phyloP scores from a whole-genome alignment of 257 asterid species.

The Lycium barbarum region DNA sequence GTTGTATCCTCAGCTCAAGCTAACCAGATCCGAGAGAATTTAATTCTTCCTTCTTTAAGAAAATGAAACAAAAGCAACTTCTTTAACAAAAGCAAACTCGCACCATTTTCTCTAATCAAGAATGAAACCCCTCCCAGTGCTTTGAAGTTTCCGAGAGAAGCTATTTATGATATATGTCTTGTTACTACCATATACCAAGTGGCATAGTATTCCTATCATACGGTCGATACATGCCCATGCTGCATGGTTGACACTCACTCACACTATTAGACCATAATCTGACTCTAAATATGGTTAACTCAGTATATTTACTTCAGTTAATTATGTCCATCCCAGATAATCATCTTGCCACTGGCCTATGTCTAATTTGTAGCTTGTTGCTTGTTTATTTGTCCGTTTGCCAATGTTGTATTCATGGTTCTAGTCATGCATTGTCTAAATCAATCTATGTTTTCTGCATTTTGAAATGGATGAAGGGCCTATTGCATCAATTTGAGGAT shows the following conservation, averaged over 20 bases:
- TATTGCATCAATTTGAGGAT: constrained; percentile 1
- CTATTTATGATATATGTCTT: constrained; percentile 3
- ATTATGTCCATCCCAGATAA: too few species aligned
- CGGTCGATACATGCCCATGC: constrained; percentile 1
- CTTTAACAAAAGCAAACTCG: background rate
- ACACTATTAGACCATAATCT: constrained; percentile 5
- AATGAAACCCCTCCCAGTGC: background rate
- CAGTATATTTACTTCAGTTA: background rate
- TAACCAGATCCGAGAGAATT: background rate
- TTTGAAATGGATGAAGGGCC: constrained; percentile 16
- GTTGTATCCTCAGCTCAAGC: background rate
- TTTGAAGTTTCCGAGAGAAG: background rate
- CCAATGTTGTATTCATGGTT: background rate
- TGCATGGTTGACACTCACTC: background rate
- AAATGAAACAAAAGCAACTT: background rate
- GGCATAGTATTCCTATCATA: background rate
- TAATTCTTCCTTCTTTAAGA: background rate
- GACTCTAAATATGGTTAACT: constrained; percentile 8
- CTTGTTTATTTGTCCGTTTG: background rate
- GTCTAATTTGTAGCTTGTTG: background rate
- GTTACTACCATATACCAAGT: background rate
- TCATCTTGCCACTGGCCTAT: background rate
- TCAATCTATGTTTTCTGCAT: constrained; percentile 3
- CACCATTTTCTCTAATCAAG: constrained; percentile 2
- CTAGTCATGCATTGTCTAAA: background rate